phyloP scores from a whole-genome alignment of 768 basidiomycete species.

The Pisolithus sp. region DNA sequence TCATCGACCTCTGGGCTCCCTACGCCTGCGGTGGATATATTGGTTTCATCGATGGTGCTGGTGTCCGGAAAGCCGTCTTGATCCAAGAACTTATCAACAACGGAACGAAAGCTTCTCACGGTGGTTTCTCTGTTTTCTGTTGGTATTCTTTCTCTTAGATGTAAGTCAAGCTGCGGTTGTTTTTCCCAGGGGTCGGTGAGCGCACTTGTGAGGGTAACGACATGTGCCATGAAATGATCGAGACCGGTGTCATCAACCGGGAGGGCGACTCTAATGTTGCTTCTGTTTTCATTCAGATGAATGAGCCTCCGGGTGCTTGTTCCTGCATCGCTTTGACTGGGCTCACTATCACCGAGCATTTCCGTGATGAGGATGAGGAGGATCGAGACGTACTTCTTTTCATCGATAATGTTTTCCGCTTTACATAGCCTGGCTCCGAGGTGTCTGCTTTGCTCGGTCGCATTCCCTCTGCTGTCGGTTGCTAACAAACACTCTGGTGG shows the following conservation, averaged over 20 bases:
- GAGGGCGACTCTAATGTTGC: constrained; percentile 99
- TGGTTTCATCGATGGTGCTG: constrained; percentile 99
- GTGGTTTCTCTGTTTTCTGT: constrained; percentile 99
- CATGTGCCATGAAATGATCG: constrained; percentile 99
- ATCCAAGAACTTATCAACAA: constrained; percentile 99
- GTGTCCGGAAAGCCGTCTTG: constrained; percentile 99
- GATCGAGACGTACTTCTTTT: constrained; percentile 99
- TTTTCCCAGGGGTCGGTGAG: constrained; percentile 84
- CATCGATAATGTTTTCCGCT: constrained; percentile 99
- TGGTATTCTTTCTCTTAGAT: constrained; percentile 38
- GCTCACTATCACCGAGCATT: constrained; percentile 99
- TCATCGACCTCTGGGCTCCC: constrained; percentile 98
- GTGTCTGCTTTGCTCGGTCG: constrained; percentile 99
- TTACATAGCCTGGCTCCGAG: constrained; percentile 99
- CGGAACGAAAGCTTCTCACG: constrained; percentile 99
- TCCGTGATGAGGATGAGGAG: constrained; percentile 99
- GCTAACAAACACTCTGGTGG: constrained; percentile 99
- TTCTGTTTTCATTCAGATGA: constrained; percentile 99
- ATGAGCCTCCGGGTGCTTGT: constrained; percentile 99
- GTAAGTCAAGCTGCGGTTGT: constrained; percentile 5
- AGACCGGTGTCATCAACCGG: constrained; percentile 99
- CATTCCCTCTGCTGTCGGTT: constrained; percentile 99
- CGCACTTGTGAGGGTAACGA: constrained; percentile 99
- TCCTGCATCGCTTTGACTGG: constrained; percentile 99
- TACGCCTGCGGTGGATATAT: constrained; percentile 99